Percentiles rank a stretch among this genome's conserved stretches.
These are phyloP conservation scores for Fusarium torreyae DNA, from an alignment of 2,329 filamentous ascomycete species.

Conservation along the genomic window DNA sequence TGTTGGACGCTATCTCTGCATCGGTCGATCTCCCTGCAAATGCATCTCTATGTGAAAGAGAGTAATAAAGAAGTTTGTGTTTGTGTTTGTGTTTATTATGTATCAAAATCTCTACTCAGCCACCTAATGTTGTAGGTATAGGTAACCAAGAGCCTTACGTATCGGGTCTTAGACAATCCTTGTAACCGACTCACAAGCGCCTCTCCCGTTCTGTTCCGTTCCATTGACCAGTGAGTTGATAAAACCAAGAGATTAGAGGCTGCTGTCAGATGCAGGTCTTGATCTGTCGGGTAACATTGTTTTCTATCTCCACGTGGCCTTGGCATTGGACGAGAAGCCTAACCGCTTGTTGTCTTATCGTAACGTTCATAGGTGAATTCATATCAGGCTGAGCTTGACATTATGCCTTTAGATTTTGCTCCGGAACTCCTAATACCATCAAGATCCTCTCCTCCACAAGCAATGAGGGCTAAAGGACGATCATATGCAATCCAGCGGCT, in stretches of 20 bases:
- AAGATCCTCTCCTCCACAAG: neutral
- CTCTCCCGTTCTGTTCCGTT: conserved; percentile 43
- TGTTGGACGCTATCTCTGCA: conserved; percentile 38
- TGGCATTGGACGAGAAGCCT: conserved; percentile 41
- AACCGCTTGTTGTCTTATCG: conserved; percentile 12
- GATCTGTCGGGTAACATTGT: conserved; percentile 9
- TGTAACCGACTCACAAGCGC: conserved; percentile 14
- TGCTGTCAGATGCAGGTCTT: conserved; percentile 24
- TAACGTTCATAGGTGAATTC: neutral
- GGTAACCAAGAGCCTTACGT: conserved; percentile 1
- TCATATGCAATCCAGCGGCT: conserved; percentile 4
- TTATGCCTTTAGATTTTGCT: neutral
- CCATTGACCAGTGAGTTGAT: conserved; percentile 19
- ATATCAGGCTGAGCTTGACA: neutral
- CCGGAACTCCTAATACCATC: neutral
- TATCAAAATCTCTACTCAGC: conserved; percentile 4
- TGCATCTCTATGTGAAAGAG: conserved; percentile 1
- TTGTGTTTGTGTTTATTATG: conserved; percentile 9
- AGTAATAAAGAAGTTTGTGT: neutral
- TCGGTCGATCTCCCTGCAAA: conserved; percentile 35
- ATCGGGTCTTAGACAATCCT: neutral
- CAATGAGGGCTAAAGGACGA: neutral
- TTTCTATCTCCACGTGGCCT: conserved; percentile 44
- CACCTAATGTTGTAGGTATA: conserved; percentile 14
- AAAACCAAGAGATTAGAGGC: neutral